Conservation (phyloP, 345 rosid species). For the Schrenkiella parvula region DNA sequence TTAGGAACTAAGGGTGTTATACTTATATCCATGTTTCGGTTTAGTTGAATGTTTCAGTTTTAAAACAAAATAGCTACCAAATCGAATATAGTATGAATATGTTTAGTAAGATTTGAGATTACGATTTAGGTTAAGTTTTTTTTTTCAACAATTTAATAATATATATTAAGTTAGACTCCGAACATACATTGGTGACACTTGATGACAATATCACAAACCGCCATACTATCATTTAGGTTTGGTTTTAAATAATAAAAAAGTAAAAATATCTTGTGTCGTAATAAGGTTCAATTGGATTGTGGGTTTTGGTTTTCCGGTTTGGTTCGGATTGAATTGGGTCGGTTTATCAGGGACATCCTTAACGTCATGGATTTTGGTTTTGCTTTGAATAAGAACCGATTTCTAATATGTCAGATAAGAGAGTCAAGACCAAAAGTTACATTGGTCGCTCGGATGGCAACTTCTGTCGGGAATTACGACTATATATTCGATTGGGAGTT, state of each 20-base stretch:
- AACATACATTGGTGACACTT: no score
- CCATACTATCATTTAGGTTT: no score
- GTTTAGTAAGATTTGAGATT: neutral
- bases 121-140: no score
- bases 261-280: no score
- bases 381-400: neutral
- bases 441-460: neutral
- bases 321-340: neutral
- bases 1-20: neutral
- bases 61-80: no score
- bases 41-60: no score
- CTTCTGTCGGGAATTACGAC: neutral
- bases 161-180: no score
- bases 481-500: constrained; percentile 11
- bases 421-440: constrained; percentile 1
- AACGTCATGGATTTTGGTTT: neutral
- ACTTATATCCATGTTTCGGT: neutral
- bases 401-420: neutral
- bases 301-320: neutral
- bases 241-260: no score
- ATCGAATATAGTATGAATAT: no score
- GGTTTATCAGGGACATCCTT: neutral
- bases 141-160: no score
- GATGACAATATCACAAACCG: no score
- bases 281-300: no score